Conservation (phyloP, 441 rosid genomes). For the Gossypium trilobum region DNA sequence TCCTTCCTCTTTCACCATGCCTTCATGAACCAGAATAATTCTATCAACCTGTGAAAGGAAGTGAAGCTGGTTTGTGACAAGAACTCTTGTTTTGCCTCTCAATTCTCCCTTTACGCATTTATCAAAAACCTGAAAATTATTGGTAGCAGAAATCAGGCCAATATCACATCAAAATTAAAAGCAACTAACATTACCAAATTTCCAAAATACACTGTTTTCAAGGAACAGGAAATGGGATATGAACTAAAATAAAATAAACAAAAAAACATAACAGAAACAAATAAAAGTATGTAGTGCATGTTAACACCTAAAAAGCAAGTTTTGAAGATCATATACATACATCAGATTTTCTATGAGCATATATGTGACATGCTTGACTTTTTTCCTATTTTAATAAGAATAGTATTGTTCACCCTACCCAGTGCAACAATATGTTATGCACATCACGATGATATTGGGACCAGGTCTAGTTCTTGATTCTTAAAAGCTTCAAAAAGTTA, state of each 20-base stretch:
- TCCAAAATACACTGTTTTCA: background rate
- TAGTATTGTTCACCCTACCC: background rate
- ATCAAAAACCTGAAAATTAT: slow-evolving; percentile 67
- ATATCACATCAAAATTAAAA: slow-evolving; percentile 2
- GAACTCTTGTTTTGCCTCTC: slow-evolving; percentile 76
- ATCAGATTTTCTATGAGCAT: background rate
- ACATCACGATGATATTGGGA: background rate
- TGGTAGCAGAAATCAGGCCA: slow-evolving; percentile 16
- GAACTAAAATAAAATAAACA: background rate
- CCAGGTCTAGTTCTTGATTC: background rate
- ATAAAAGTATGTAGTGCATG: background rate
- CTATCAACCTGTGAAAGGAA: slow-evolving; percentile 89
- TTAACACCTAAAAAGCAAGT: background rate
- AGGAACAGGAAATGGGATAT: background rate
- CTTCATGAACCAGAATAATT: slow-evolving; percentile 74
- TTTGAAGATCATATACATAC: background rate
- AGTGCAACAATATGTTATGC: background rate
- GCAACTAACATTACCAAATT: slow-evolving; percentile 9
- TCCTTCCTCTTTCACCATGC: slow-evolving; percentile 80
- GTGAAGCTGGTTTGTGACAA: slow-evolving; percentile 93
- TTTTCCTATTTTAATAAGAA: background rate
- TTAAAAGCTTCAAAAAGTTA: background rate
- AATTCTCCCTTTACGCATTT: slow-evolving; percentile 78
- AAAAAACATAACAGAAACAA: background rate
- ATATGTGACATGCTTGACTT: background rate